Evolutionary conservation across 2,329 filamentous ascomycete genomes (phyloP).

Genomic region (Fusarium humuli): DNA sequence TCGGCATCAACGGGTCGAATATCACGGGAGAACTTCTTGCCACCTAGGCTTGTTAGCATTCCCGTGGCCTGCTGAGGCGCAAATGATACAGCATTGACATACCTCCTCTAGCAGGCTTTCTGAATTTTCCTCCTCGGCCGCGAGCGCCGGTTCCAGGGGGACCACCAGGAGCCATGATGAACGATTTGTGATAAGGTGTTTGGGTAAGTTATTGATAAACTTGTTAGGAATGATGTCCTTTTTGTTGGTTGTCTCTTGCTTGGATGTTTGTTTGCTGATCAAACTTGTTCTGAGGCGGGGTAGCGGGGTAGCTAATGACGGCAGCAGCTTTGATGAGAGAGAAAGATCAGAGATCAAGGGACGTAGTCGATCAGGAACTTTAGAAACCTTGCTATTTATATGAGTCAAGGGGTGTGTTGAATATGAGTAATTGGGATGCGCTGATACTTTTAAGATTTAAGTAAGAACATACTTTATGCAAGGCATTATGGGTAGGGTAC

Average conservation of each 20-base stretch:
- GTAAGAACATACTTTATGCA: neutral
- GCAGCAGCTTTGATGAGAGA: conserved; percentile 16
- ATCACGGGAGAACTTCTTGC: conserved; percentile 94
- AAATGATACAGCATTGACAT: conserved; percentile 47
- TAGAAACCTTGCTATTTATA: neutral
- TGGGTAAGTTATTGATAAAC: neutral
- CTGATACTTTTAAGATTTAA: neutral
- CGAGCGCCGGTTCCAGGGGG: conserved; percentile 66
- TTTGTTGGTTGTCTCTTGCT: conserved; percentile 10
- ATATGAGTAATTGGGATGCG: neutral
- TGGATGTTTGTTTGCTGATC: conserved; percentile 37
- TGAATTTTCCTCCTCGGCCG: conserved; percentile 92
- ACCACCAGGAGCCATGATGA: conserved; percentile 58
- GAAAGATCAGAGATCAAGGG: conserved; percentile 1
- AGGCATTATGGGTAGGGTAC: neutral
- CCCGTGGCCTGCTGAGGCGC: neutral
- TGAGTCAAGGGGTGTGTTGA: neutral
- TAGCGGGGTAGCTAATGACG: conserved; percentile 53
- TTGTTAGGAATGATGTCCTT: conserved; percentile 5
- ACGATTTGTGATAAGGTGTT: conserved; percentile 3
- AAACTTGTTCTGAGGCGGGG: conserved; percentile 49
- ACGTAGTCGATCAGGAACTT: conserved; percentile 25
- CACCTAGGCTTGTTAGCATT: conserved; percentile 66
- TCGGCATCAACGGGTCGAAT: conserved; percentile 89
- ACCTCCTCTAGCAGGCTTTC: conserved; percentile 94